A percentile compares a stretch with the other conserved stretches of the same genome.
Conservation (phyloP, 2,329 filamentous ascomycete genomes). For the Claviceps arundinis region DNA sequence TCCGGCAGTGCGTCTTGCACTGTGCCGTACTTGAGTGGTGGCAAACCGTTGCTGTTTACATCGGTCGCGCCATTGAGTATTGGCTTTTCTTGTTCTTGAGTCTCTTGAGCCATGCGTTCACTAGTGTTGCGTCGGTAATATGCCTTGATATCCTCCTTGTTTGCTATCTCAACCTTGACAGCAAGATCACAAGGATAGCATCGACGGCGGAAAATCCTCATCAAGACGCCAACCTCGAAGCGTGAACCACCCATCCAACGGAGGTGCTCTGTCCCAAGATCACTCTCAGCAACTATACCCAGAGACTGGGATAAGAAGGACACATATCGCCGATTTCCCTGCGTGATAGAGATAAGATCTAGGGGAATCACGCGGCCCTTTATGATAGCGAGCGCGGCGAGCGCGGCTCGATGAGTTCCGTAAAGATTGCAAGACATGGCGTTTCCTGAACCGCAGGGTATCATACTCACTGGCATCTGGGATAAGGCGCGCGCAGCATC, state of each 20-base stretch:
- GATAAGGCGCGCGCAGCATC: constrained; percentile 64
- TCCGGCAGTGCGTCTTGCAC: constrained; percentile 62
- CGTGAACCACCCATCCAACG: constrained; percentile 84
- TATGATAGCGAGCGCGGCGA: constrained; percentile 70
- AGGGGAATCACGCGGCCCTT: constrained; percentile 78
- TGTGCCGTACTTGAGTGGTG: constrained; percentile 65
- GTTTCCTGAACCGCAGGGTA: constrained; percentile 90
- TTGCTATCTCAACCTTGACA: constrained; percentile 65
- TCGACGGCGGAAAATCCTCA: constrained; percentile 60
- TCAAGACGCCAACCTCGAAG: constrained; percentile 76
- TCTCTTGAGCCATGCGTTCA: constrained; percentile 12
- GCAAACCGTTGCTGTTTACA: constrained; percentile 42
- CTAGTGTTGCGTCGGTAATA: constrained; percentile 48
- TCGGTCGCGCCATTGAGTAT: background rate
- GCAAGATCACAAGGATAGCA: constrained; percentile 84
- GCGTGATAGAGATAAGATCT: constrained; percentile 79
- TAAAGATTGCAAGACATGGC: constrained; percentile 84
- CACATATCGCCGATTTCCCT: constrained; percentile 58
- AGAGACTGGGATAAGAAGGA: constrained; percentile 87
- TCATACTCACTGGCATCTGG: constrained; percentile 68
- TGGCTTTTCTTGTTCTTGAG: background rate
- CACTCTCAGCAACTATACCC: constrained; percentile 79
- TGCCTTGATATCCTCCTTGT: constrained; percentile 60
- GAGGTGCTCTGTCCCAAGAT: constrained; percentile 79
- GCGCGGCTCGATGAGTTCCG: constrained; percentile 60